phyloP scores from a whole-genome alignment of 1,139 yeast genomes.

The Suhomyces coccinellae region DNA sequence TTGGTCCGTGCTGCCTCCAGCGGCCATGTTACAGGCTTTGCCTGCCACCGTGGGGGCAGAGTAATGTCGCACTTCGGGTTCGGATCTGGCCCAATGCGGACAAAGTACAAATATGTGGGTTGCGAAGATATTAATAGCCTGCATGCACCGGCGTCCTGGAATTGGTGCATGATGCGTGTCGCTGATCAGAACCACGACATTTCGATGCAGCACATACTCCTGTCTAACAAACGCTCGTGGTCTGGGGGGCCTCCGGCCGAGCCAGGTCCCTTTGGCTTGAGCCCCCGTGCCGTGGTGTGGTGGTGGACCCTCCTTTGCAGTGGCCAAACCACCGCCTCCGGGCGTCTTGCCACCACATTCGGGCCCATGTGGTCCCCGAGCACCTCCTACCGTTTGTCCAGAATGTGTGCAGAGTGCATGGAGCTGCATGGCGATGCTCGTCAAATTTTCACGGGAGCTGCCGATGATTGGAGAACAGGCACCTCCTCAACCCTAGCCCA shows the following conservation, averaged over 20 bases:
- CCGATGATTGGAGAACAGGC: slow-evolving; percentile 1
- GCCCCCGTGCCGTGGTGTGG: not conserved
- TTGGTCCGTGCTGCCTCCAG: too few relatives aligned
- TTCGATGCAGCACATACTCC: not conserved
- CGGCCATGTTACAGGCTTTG: too few relatives aligned
- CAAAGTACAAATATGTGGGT: not conserved
- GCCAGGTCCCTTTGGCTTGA: not conserved
- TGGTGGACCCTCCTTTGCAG: not conserved
- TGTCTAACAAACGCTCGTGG: not conserved
- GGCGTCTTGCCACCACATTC: too few relatives aligned
- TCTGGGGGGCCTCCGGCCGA: not conserved
- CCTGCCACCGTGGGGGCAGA: too few relatives aligned
- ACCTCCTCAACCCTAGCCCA: not conserved
- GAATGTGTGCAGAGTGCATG: slow-evolving; percentile 4
- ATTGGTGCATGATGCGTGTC: not conserved
- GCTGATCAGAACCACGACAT: not conserved
- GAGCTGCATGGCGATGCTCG: slow-evolving; percentile 7
- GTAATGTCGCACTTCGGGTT: not conserved
- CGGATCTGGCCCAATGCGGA: not conserved
- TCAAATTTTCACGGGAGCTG: slow-evolving; percentile 3
- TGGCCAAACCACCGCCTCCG: not conserved
- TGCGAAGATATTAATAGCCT: not conserved
- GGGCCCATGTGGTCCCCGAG: not conserved
- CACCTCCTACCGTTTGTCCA: not conserved
- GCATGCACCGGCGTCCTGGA: not conserved